Evolutionary conservation across 1,284 basidiomycete species (phyloP), one percentile per base, ranked within the genome.

Genomic region (Ceratorhiza oryzae-sativae): DNA sequence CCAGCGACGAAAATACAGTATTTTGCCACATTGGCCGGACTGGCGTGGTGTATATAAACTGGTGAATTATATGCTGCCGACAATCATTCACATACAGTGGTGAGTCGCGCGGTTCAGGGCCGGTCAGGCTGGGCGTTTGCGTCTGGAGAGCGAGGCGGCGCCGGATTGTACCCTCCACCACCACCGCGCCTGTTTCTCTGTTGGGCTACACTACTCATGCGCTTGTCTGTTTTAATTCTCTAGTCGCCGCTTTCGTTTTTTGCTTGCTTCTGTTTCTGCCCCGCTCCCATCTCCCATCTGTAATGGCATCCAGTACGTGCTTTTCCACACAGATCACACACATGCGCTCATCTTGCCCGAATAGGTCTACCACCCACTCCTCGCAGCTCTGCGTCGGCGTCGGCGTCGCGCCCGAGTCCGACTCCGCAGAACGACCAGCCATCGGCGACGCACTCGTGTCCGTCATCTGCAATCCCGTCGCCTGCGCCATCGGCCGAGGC

Each of bases 191-290:
- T 36, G 23, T 12, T 9, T 25, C 34, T 20, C 36, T 18, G 2
- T 53, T 39, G n/a, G n/a, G n/a, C 41, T 53, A 55, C 63, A 67
- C 48, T 65, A 65, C 61, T 67, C 53, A 67, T 67, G 63, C 48
- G 36, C 48, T 55, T 30, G 48, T 67, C 34, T 58, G 56, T 32
- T 42, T 55, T 67, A 67, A 67, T 67, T 67, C 15, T 23, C 48
- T 67, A 67, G 63, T 23, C 42, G 25, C 30, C 34, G 32, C 56
- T 25, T 41, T 53, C 49, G n/a, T 25, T 53, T 53, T 45, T 36
- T 25, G 34, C 18, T 39, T 58, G 56, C 34, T 58, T 41, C 36
- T 39, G 36, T 39, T 39, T 39, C 13, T 39, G 36, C 36, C 36
- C 36, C 6, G 27, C 6, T 20, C 27, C 30, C 32, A 23, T 58